Evolutionary conservation across 768 basidiomycete genomes (phyloP).

Genomic region (Xerocomellus dryophilus): DNA sequence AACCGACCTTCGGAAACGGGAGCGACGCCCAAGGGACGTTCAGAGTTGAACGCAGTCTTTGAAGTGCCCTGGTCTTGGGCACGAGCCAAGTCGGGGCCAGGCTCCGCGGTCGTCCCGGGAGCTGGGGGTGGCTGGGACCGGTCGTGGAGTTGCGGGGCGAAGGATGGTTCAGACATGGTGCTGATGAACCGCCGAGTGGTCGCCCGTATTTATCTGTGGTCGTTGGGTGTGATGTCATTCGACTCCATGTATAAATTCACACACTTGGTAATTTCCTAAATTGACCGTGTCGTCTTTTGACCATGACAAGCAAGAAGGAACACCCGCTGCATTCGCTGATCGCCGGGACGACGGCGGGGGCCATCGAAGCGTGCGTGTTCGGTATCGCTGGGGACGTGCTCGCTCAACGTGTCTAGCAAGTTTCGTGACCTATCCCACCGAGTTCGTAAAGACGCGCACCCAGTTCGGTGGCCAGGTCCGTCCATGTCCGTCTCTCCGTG

Average conservation of each 20-base stretch:
- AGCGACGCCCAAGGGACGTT: slow-evolving; percentile 37
- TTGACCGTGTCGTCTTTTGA: not conserved
- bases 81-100: not conserved
- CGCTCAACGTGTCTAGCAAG: slow-evolving; percentile 46
- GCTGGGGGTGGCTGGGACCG: slow-evolving; percentile 48
- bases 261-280: slow-evolving; percentile 1
- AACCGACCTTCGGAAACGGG: slow-evolving; percentile 34
- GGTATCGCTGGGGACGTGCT: not conserved
- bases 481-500: not conserved
- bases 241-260: too few species aligned
- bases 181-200: not conserved
- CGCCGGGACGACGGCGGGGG: slow-evolving; percentile 91
- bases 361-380: slow-evolving; percentile 79
- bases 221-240: slow-evolving; percentile 12
- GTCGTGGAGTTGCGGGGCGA: slow-evolving; percentile 42
- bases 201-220: slow-evolving; percentile 15
- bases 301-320: slow-evolving; percentile 61
- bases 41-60: slow-evolving; percentile 29
- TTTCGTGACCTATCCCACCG: slow-evolving; percentile 84
- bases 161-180: slow-evolving; percentile 28
- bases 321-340: slow-evolving; percentile 83
- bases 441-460: slow-evolving; percentile 90
- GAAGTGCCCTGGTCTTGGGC: not conserved
- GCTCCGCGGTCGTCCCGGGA: not conserved
- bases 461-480: slow-evolving; percentile 82